Conservation (phyloP, 139 green algal genomes). For the Limnomonas spitsbergensis region DNA sequence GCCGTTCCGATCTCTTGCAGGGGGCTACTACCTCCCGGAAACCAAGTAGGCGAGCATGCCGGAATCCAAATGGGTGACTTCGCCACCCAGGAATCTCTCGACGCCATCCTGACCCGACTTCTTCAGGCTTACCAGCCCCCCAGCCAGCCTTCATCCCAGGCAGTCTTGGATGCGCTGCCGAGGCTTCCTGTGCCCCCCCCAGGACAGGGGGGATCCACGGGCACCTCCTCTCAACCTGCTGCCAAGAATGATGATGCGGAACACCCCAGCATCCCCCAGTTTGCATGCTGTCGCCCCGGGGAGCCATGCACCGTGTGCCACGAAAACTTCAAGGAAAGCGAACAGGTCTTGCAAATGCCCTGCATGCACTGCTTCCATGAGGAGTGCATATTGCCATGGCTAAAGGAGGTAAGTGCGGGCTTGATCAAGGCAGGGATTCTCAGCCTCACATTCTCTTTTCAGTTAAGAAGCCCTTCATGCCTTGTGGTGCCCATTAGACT, state of each 20-base stretch:
- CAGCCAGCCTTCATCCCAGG: not conserved
- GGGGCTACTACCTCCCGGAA: too few relatives aligned
- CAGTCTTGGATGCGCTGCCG: not conserved
- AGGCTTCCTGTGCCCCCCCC: not conserved
- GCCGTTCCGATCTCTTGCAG: not conserved
- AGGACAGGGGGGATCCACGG: too few relatives aligned
- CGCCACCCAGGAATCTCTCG: not conserved
- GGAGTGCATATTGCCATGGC: constrained; percentile 32
- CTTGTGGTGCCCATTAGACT: too few relatives aligned
- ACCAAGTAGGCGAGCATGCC: too few relatives aligned
- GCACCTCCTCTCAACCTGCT: not conserved
- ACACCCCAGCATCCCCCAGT: not conserved
- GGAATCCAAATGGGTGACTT: not conserved
- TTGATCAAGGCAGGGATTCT: too few relatives aligned
- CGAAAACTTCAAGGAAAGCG: constrained; percentile 14
- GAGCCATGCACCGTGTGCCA: constrained; percentile 30
- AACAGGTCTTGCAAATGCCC: constrained; percentile 27
- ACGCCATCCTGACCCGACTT: not conserved
- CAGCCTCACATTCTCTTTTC: too few relatives aligned
- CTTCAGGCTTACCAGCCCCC: constrained; percentile 9
- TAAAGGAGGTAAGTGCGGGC: constrained; percentile 11
- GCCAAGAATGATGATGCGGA: too few relatives aligned
- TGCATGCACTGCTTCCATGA: constrained; percentile 39
- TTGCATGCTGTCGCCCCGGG: not conserved
- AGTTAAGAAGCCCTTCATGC: too few relatives aligned